Evolutionary conservation across 257 asterid species (phyloP).

Genomic region (Solanum chmielewskii): DNA sequence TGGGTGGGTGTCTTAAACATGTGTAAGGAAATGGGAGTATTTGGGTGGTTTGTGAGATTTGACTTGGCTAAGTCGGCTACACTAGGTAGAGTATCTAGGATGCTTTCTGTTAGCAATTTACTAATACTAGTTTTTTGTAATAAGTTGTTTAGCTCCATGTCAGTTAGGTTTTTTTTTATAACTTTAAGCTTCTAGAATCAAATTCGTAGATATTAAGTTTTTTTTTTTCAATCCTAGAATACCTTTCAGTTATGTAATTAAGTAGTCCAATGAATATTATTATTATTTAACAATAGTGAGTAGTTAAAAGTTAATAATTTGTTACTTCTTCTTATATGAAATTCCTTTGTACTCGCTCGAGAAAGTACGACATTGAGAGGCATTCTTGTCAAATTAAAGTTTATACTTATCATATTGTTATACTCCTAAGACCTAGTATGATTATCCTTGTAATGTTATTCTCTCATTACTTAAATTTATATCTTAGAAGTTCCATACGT

Average conservation of each 20-base stretch:
- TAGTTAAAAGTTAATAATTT: background rate
- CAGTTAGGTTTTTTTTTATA: background rate
- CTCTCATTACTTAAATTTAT: background rate
- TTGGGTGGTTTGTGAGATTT: background rate
- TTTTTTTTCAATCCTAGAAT: background rate
- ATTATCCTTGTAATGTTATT: background rate
- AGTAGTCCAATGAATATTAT: background rate
- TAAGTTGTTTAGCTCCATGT: background rate
- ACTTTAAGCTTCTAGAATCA: background rate
- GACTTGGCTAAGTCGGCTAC: background rate
- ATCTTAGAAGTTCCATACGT: background rate
- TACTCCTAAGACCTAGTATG: background rate
- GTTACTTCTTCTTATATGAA: background rate
- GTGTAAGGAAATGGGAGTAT: background rate
- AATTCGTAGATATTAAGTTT: background rate
- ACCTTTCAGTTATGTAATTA: background rate
- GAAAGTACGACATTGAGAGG: background rate
- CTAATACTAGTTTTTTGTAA: background rate
- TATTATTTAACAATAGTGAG: background rate
- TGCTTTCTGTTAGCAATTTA: background rate
- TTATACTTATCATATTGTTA: background rate
- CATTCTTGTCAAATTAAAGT: background rate
- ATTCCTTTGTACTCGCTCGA: background rate
- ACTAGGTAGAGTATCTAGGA: background rate
- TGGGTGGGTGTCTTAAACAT: background rate